Evolutionary conservation across 352 stramenopile species (phyloP).

Genomic region (Saprolegnia diclina): DNA sequence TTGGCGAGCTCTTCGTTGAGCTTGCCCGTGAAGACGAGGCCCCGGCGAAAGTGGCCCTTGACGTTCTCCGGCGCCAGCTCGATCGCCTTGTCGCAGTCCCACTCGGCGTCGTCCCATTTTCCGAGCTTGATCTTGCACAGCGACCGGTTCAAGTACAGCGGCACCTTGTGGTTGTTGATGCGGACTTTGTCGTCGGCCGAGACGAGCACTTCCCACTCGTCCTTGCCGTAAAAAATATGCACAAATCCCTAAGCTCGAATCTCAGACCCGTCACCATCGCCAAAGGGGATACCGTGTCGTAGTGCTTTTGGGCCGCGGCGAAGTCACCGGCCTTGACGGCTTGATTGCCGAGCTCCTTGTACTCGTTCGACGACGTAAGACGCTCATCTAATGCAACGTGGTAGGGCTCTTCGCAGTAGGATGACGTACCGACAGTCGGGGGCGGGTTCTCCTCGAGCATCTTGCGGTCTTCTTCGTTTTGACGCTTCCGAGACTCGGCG

Average conservation of each 20-base stretch:
- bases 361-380: conserved; percentile 52
- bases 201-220: conserved; percentile 79
- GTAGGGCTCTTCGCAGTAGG: not conserved
- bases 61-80: conserved; percentile 47
- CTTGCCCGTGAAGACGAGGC: conserved; percentile 75
- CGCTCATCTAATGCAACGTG: conserved; percentile 48
- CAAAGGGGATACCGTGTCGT: conserved; percentile 59
- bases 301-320: conserved; percentile 73
- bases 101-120: conserved; percentile 79
- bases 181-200: conserved; percentile 65
- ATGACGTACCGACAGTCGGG: conserved; percentile 54
- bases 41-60: conserved; percentile 77
- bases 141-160: conserved; percentile 72
- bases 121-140: conserved; percentile 80
- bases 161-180: conserved; percentile 72
- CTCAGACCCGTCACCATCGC: not conserved
- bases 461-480: conserved; percentile 77
- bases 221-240: conserved; percentile 81
- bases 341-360: conserved; percentile 77
- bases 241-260: conserved; percentile 62
- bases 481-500: conserved; percentile 72
- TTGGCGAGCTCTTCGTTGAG: conserved; percentile 75
- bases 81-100: conserved; percentile 82
- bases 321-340: conserved; percentile 64
- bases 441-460: conserved; percentile 80